Evolutionary conservation across 345 rosid species (phyloP).

Genomic region (Firmiana major): DNA sequence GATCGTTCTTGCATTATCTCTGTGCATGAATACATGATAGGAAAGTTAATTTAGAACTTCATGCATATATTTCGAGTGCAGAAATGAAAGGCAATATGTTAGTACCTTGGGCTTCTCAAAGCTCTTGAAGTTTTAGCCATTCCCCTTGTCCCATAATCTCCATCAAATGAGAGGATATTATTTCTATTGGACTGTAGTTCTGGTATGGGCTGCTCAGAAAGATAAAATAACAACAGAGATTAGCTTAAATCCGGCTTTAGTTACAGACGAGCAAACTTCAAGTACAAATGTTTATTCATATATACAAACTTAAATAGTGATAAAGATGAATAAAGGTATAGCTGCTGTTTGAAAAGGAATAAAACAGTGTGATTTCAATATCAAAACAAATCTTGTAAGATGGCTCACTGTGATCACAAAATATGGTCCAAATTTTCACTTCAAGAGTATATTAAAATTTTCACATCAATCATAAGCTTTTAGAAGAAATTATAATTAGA

Average conservation of each 20-base stretch:
- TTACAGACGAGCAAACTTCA: background rate
- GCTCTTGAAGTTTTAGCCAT: conserved; percentile 33
- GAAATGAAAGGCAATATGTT: background rate
- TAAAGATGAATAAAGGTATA: background rate
- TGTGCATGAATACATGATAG: conserved; percentile 22
- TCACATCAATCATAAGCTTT: background rate
- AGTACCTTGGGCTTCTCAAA: conserved; percentile 58
- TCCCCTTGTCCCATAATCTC: conserved; percentile 47
- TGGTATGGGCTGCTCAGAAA: conserved; percentile 54
- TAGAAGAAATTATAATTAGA: background rate
- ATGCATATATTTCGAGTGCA: background rate
- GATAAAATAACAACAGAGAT: conserved; percentile 3
- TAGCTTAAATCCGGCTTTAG: conserved; percentile 9
- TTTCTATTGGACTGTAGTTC: conserved; percentile 57
- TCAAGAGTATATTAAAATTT: background rate
- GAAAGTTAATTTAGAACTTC: conserved; percentile 11
- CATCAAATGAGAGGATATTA: conserved; percentile 35
- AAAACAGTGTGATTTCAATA: background rate
- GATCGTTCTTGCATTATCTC: conserved; percentile 67
- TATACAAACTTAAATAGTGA: background rate
- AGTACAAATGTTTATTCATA: background rate
- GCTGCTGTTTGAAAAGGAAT: background rate
- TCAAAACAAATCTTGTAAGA: background rate
- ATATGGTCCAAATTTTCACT: background rate
- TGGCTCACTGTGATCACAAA: background rate